phyloP scores from a whole-genome alignment of 1,139 yeast genomes.

The Saccharomyces hybrid region DNA sequence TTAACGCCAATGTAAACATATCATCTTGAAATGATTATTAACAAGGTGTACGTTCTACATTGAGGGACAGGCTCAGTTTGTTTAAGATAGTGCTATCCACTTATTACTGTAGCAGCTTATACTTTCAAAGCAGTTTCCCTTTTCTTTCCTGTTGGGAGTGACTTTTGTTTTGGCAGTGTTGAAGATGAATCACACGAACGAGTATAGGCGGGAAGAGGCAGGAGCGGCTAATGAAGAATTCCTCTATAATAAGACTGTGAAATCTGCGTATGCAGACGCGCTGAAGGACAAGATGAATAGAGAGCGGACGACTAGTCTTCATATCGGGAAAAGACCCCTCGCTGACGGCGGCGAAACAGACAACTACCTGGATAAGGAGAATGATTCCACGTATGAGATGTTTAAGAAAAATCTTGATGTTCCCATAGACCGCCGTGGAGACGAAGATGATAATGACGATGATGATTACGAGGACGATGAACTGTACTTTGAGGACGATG shows the following conservation, averaged over 20 bases:
- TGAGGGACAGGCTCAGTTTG: too few relatives aligned
- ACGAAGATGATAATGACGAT: too few relatives aligned
- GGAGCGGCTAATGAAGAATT: background rate
- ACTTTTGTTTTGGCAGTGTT: background rate
- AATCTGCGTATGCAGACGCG: conserved; percentile 10
- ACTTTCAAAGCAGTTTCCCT: background rate
- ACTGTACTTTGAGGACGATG: conserved; percentile 7
- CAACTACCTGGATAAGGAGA: background rate
- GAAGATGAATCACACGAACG: background rate
- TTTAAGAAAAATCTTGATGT: conserved; percentile 2
- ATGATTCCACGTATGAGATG: conserved; percentile 1
- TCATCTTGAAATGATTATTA: background rate
- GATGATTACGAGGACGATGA: conserved; percentile 5
- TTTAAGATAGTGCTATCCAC: too few relatives aligned
- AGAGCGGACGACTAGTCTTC: background rate
- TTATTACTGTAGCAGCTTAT: background rate
- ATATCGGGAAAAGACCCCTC: conserved; percentile 8
- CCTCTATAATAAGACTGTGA: conserved; percentile 8
- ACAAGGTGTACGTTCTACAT: background rate
- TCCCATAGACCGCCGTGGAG: background rate
- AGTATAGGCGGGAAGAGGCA: background rate
- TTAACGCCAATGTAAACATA: background rate
- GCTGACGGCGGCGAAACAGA: conserved; percentile 8
- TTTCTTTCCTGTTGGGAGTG: background rate
- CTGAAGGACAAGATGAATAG: conserved; percentile 11